phyloP scores from a whole-genome alignment of 306 rosid genomes.

The Cajanus cajan region DNA sequence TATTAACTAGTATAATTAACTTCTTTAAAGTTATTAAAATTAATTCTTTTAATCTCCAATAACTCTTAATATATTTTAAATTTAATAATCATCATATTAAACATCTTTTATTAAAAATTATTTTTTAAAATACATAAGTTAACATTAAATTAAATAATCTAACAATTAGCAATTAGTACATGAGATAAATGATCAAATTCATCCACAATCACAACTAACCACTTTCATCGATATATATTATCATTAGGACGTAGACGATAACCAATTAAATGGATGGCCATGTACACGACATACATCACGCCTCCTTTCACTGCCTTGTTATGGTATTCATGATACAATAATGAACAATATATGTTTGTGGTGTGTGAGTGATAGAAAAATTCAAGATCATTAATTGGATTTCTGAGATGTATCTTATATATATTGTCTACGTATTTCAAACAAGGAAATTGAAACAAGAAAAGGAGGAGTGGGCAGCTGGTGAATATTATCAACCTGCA shows the following conservation, averaged over 20 bases:
- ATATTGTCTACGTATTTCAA: conserved; percentile 39
- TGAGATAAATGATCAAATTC: no score
- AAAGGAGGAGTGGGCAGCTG: not conserved
- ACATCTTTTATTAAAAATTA: no score
- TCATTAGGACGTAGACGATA: conserved; percentile 36
- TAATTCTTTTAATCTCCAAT: no score
- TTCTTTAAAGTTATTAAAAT: no score
- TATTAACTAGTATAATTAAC: no score
- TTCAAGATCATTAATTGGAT: conserved; percentile 16
- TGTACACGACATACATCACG: conserved; percentile 48
- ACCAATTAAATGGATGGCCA: conserved; percentile 30
- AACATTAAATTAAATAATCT: no score
- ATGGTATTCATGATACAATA: conserved; percentile 33
- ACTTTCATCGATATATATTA: no score
- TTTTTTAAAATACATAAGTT: no score
- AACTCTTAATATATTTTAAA: no score
- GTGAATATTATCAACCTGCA: conserved; percentile 38
- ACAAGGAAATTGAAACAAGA: conserved; percentile 39
- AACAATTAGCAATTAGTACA: no score
- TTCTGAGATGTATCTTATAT: conserved; percentile 23
- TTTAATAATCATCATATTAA: no score
- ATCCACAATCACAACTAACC: no score
- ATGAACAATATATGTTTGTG: conserved; percentile 48
- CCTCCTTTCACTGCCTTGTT: conserved; percentile 27
- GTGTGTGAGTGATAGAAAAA: conserved; percentile 35